A percentile compares a stretch with the other conserved stretches of the same genome.
Conservation (phyloP, 2,329 filamentous ascomycete genomes). For the Huntiella bhutanensis region DNA sequence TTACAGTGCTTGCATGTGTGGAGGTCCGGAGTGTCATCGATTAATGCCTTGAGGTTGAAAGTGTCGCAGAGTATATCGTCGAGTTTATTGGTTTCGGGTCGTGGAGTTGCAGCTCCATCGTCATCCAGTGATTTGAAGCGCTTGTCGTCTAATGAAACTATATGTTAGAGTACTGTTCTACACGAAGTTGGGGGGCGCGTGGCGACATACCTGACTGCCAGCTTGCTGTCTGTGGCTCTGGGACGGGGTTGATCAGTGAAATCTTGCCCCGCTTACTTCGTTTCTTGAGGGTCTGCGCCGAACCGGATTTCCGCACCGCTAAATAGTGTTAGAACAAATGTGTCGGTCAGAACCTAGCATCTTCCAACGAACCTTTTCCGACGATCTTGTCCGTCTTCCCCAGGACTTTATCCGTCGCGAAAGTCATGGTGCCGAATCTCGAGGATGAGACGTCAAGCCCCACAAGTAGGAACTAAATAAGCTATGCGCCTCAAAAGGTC, state of each 20-base stretch:
- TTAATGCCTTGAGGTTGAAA: constrained; percentile 63
- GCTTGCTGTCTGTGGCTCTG: constrained; percentile 38
- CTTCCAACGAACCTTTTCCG: too few relatives aligned
- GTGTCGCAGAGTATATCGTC: constrained; percentile 60
- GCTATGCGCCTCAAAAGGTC: too few relatives aligned
- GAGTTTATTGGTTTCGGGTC: constrained; percentile 43
- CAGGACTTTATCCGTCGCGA: too few relatives aligned
- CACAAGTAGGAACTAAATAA: neutral
- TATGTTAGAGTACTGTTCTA: constrained; percentile 28
- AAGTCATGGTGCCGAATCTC: too few relatives aligned
- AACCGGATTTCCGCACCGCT: too few relatives aligned
- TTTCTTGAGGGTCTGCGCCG: too few relatives aligned
- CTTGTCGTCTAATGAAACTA: constrained; percentile 30
- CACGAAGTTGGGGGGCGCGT: constrained; percentile 22
- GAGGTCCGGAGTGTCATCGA: constrained; percentile 62
- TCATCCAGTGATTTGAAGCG: constrained; percentile 28
- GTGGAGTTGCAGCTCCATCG: too few relatives aligned
- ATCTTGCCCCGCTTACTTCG: constrained; percentile 22
- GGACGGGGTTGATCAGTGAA: constrained; percentile 43
- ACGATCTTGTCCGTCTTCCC: too few relatives aligned
- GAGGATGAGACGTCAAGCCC: too few relatives aligned
- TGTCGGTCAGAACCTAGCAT: too few relatives aligned
- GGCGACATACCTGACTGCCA: constrained; percentile 46
- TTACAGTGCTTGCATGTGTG: constrained; percentile 90
- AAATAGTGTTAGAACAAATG: too few relatives aligned